These are phyloP conservation scores for Apophysomyces elegans DNA, from an alignment of 371 early-diverging fungal genomes.

Conservation along the genomic window DNA sequence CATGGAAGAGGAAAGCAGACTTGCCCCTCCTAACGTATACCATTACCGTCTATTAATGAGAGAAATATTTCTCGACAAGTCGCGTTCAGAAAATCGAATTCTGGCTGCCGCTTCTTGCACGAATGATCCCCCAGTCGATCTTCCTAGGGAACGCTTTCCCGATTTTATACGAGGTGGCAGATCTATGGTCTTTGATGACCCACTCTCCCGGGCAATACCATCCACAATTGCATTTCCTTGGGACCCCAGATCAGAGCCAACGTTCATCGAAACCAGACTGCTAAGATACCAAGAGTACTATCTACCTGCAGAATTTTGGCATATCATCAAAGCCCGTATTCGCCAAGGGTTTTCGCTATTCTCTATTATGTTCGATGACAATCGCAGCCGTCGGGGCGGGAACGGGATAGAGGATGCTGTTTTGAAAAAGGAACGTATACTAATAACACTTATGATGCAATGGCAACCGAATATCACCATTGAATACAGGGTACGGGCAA, in stretches of 20 bases:
- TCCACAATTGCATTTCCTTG: slow-evolving; percentile 75
- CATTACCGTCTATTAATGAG: slow-evolving; percentile 76
- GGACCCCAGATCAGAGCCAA: slow-evolving; percentile 74
- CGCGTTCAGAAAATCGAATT: slow-evolving; percentile 41
- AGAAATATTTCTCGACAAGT: slow-evolving; percentile 60
- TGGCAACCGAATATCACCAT: slow-evolving; percentile 91
- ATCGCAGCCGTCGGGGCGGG: slow-evolving; percentile 9
- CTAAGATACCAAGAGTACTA: slow-evolving; percentile 82
- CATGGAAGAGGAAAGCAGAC: background rate
- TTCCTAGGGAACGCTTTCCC: slow-evolving; percentile 50
- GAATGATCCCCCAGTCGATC: slow-evolving; percentile 45
- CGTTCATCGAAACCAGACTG: slow-evolving; percentile 72
- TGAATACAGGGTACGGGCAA: slow-evolving; percentile 75
- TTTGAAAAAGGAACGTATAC: slow-evolving; percentile 51
- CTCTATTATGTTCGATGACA: slow-evolving; percentile 52
- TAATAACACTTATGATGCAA: slow-evolving; percentile 66
- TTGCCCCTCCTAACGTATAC: slow-evolving; percentile 73
- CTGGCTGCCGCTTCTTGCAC: slow-evolving; percentile 6
- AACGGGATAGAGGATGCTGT: slow-evolving; percentile 15
- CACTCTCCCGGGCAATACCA: slow-evolving; percentile 24
- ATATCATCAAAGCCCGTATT: slow-evolving; percentile 74
- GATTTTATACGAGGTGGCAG: slow-evolving; percentile 19
- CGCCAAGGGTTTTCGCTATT: slow-evolving; percentile 84
- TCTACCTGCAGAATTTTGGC: slow-evolving; percentile 62
- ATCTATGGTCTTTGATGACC: slow-evolving; percentile 27